These are phyloP conservation scores for Erysimum cheiri DNA, from an alignment of 441 rosid genomes.

Conservation along the genomic window DNA sequence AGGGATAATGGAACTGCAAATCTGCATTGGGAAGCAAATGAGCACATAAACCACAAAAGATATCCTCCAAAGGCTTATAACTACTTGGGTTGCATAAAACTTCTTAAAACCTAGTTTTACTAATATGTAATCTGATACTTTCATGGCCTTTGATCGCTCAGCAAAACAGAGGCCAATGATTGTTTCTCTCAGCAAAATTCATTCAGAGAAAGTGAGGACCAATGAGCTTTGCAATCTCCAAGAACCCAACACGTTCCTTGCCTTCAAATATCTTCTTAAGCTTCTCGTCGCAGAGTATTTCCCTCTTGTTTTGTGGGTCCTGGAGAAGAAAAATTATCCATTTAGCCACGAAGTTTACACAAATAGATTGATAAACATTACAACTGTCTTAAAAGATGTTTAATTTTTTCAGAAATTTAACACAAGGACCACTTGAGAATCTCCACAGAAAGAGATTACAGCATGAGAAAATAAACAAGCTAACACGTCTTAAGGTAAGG, in stretches of 20 bases:
- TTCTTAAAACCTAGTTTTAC: slow-evolving; percentile 32
- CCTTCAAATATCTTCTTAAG: slow-evolving; percentile 91
- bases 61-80: slow-evolving; percentile 31
- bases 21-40: slow-evolving; percentile 28
- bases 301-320: slow-evolving; percentile 88
- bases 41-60: slow-evolving; percentile 27
- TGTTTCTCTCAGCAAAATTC: slow-evolving; percentile 21
- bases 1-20: slow-evolving; percentile 17
- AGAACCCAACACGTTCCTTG: slow-evolving; percentile 81
- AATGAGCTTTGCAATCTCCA: slow-evolving; percentile 84
- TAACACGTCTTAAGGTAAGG: slow-evolving; percentile 11
- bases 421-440: slow-evolving; percentile 1
- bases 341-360: slow-evolving; percentile 9
- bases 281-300: slow-evolving; percentile 85
- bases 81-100: slow-evolving; percentile 38
- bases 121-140: slow-evolving; percentile 28
- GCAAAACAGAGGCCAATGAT: slow-evolving; percentile 32
- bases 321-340: slow-evolving; percentile 37
- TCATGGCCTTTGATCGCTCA: slow-evolving; percentile 21
- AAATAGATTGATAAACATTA: slow-evolving; percentile 12
- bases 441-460: slow-evolving; percentile 14
- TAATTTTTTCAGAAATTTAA: background rate
- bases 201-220: slow-evolving; percentile 77
- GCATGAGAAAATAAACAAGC: slow-evolving; percentile 11
- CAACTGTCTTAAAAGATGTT: background rate